Percentiles rank a stretch among this genome's conserved stretches.
phyloP scores from a whole-genome alignment of 2,329 filamentous ascomycete species.

The Bisporella sp. region DNA sequence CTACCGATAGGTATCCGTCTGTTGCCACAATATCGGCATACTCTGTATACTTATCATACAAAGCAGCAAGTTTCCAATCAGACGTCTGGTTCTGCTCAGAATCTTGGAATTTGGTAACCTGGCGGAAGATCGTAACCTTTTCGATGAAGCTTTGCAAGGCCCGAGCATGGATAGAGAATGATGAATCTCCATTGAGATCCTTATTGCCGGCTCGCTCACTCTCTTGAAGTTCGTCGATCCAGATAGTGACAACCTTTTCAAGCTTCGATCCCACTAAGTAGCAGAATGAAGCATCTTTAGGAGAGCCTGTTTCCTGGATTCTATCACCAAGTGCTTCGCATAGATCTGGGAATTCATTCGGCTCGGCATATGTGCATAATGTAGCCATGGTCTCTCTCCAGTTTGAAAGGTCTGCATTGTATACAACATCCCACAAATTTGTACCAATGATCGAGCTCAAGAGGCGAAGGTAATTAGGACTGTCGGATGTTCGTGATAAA shows the following conservation, averaged over 20 bases:
- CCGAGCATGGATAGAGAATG: slow-evolving; percentile 85
- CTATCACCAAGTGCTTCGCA: slow-evolving; percentile 93
- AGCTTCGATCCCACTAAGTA: slow-evolving; percentile 93
- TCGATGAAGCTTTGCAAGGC: slow-evolving; percentile 92
- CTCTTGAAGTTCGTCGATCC: slow-evolving; percentile 85
- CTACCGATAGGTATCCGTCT: slow-evolving; percentile 78
- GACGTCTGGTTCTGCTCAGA: slow-evolving; percentile 61
- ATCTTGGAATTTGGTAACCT: slow-evolving; percentile 88
- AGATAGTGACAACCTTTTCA: slow-evolving; percentile 93
- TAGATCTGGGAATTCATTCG: slow-evolving; percentile 85
- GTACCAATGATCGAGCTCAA: slow-evolving; percentile 89
- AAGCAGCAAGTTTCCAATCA: slow-evolving; percentile 79
- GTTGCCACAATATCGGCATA: slow-evolving; percentile 93
- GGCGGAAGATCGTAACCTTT: slow-evolving; percentile 94
- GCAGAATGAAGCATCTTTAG: slow-evolving; percentile 93
- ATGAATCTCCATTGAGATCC: slow-evolving; percentile 63
- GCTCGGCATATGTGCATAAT: slow-evolving; percentile 89
- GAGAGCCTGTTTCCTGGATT: slow-evolving; percentile 67
- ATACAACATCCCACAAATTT: slow-evolving; percentile 96
- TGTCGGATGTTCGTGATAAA: slow-evolving; percentile 71
- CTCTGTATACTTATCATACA: slow-evolving; percentile 95
- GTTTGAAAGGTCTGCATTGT: slow-evolving; percentile 85
- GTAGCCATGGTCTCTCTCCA: slow-evolving; percentile 98
- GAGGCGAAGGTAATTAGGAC: slow-evolving; percentile 86
- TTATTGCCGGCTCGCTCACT: slow-evolving; percentile 69